Evolutionary conservation across 2,329 filamentous ascomycete species (phyloP).

Genomic region (Tolypocladium tropicale): DNA sequence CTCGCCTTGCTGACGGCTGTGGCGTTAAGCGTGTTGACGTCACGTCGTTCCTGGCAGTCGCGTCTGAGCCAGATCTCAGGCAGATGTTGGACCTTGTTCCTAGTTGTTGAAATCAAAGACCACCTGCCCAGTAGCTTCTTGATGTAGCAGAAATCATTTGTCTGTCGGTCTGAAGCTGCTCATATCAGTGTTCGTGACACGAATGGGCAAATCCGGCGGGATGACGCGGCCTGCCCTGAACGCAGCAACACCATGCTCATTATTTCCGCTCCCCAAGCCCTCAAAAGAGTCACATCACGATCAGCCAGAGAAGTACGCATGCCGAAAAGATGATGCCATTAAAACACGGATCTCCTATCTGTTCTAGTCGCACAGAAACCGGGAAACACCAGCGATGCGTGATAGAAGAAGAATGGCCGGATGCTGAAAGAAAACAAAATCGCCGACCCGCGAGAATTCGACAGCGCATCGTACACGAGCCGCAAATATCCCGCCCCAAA

Average conservation of each 20-base stretch:
- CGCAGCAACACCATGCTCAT: background rate
- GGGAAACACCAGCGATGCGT: conserved; percentile 18
- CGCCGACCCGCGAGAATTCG: background rate
- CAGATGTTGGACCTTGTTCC: no score
- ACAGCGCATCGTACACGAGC: conserved; percentile 2
- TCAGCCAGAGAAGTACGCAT: background rate
- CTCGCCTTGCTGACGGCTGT: background rate
- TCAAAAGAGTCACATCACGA: background rate
- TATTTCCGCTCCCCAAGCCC: background rate
- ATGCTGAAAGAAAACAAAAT: conserved; percentile 1
- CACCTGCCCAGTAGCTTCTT: no score
- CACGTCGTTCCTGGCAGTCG: background rate
- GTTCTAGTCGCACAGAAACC: conserved; percentile 11
- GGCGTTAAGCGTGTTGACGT: background rate
- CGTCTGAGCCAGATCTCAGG: background rate
- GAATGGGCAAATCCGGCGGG: no score
- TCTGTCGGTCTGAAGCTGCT: background rate
- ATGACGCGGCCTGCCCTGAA: background rate
- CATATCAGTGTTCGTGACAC: no score
- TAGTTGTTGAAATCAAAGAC: no score
- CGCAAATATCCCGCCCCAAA: conserved; percentile 7
- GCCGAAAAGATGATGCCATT: conserved; percentile 8
- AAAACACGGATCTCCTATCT: conserved; percentile 12
- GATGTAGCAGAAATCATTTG: no score
- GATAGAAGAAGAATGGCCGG: conserved; percentile 11